phyloP scores from a whole-genome alignment of 164 flowering plant genomes.

The Vitis labrusca region DNA sequence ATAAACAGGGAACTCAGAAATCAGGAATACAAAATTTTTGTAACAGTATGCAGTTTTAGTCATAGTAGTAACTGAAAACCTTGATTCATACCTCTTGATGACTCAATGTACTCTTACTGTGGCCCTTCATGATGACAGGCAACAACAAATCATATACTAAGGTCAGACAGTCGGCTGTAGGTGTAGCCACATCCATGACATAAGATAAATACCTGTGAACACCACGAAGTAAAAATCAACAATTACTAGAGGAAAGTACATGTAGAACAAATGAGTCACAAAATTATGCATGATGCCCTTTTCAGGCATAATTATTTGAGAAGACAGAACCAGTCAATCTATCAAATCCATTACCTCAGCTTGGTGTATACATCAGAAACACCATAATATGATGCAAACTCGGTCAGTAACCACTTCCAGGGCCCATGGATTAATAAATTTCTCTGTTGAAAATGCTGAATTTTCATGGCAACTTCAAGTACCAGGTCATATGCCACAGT shows the following conservation, averaged over 20 bases:
- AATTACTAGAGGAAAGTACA: slow-evolving; percentile 9
- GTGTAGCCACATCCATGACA: slow-evolving; percentile 97
- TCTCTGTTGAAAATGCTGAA: slow-evolving; percentile 81
- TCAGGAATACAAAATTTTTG: background rate
- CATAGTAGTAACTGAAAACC: background rate
- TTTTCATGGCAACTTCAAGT: slow-evolving; percentile 88
- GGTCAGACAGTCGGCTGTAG: slow-evolving; percentile 83
- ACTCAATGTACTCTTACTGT: slow-evolving; percentile 64
- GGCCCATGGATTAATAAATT: slow-evolving; percentile 66
- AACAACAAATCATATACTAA: slow-evolving; percentile 70
- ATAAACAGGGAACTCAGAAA: background rate
- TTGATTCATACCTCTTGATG: slow-evolving; percentile 81
- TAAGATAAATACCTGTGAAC: slow-evolving; percentile 80
- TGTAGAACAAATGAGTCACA: background rate
- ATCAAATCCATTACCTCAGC: slow-evolving; percentile 52
- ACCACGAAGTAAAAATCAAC: slow-evolving; percentile 5
- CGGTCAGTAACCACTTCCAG: slow-evolving; percentile 89
- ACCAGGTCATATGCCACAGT: slow-evolving; percentile 94
- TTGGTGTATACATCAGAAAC: slow-evolving; percentile 87
- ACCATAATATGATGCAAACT: slow-evolving; percentile 90
- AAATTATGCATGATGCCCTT: background rate
- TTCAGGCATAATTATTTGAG: background rate
- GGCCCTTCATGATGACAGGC: slow-evolving; percentile 80
- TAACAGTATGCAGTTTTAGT: background rate
- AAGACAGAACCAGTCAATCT: background rate